Conservation (phyloP, 2,329 filamentous ascomycete genomes). For the Monosporascus sp. region DNA sequence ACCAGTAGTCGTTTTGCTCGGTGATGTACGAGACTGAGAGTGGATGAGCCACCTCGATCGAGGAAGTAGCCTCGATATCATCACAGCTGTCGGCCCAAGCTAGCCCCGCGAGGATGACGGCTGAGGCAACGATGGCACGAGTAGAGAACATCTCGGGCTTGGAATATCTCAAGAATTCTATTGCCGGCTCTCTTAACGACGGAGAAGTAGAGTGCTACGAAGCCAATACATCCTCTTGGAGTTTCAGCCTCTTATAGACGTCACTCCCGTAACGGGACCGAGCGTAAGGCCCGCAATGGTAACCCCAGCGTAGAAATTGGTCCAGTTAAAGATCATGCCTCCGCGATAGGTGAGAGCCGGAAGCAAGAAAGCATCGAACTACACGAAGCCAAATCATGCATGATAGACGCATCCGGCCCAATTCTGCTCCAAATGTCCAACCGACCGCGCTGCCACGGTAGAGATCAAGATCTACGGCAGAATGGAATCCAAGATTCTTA, state of each 20-base stretch:
- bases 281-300: not conserved
- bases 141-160: constrained; percentile 12
- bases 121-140: constrained; percentile 10
- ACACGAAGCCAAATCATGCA: too few relatives aligned
- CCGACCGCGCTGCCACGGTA: too few relatives aligned
- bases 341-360: not conserved
- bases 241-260: not conserved
- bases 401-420: too few relatives aligned
- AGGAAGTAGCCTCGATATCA: constrained; percentile 25
- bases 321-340: not conserved
- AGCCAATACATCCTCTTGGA: not conserved
- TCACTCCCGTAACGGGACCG: not conserved
- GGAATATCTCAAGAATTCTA: not conserved
- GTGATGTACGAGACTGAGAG: constrained; percentile 29
- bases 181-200: not conserved
- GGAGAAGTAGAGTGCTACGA: not conserved
- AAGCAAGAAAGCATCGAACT: too few relatives aligned
- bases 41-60: constrained; percentile 30
- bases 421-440: too few relatives aligned
- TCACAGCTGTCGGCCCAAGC: constrained; percentile 32
- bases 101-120: constrained; percentile 12
- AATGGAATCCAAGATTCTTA: not conserved
- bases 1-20: constrained; percentile 42
- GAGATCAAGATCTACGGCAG: too few relatives aligned
- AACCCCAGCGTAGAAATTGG: not conserved